Evolutionary conservation across 306 rosid species (phyloP).

Genomic region (Urtica urens): DNA sequence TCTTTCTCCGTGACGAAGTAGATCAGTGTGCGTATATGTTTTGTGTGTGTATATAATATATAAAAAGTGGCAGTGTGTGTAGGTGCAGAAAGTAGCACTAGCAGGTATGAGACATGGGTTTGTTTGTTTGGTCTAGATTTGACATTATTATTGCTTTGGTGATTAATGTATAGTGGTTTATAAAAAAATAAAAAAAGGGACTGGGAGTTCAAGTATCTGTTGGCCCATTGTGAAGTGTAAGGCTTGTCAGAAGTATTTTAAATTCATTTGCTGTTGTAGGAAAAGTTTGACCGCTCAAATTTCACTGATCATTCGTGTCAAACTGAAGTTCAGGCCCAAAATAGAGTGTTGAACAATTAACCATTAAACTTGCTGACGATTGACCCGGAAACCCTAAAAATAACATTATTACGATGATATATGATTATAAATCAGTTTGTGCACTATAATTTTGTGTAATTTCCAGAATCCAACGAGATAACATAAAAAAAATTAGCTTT

Average conservation of each 20-base stretch:
- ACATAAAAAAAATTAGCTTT: too few relatives aligned
- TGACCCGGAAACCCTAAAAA: constrained; percentile 44
- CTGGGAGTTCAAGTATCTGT: constrained; percentile 9
- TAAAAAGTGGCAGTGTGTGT: neutral
- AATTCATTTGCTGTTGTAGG: neutral
- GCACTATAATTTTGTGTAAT: neutral
- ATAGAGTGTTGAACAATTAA: constrained; percentile 2
- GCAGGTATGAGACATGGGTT: constrained; percentile 3
- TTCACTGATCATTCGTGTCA: neutral
- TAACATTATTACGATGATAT: constrained; percentile 7
- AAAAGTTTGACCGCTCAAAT: constrained; percentile 38
- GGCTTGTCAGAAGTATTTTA: constrained; percentile 27
- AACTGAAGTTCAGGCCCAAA: neutral
- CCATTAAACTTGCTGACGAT: neutral
- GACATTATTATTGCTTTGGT: constrained; percentile 3
- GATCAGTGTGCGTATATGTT: neutral
- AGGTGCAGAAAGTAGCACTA: neutral
- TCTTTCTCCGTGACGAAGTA: too few relatives aligned
- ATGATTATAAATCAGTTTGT: neutral
- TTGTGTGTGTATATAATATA: neutral
- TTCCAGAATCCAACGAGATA: constrained; percentile 4
- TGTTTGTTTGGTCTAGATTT: constrained; percentile 6
- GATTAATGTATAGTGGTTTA: constrained; percentile 1
- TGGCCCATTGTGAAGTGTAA: constrained; percentile 23
- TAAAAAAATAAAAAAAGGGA: neutral